phyloP scores from a whole-genome alignment of 306 rosid genomes.

The Castanea mollissima region DNA sequence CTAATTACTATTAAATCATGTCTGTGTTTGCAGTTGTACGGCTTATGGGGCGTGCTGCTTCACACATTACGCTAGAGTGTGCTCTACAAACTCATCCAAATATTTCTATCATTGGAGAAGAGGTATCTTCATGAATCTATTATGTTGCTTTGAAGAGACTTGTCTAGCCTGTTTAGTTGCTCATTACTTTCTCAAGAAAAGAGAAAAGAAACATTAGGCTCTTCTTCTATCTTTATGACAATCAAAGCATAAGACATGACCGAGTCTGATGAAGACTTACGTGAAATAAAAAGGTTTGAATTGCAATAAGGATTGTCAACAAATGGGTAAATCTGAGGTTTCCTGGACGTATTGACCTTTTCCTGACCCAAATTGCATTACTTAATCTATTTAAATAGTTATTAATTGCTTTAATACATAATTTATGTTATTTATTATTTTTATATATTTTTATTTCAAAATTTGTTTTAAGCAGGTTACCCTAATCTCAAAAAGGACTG shows the following conservation, averaged over 20 bases:
- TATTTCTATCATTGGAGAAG: constrained; percentile 93
- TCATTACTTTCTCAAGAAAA: not conserved
- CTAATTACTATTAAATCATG: not conserved
- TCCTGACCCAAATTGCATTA: not conserved
- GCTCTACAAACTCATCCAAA: constrained; percentile 99
- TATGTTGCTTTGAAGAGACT: not conserved
- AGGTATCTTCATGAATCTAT: constrained; percentile 46
- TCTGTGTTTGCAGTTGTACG: constrained; percentile 76
- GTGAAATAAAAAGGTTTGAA: not conserved
- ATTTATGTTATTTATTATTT: not conserved
- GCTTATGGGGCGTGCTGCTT: constrained; percentile 99
- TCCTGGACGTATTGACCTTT: not conserved
- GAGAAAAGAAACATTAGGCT: not conserved
- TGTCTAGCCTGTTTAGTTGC: not conserved
- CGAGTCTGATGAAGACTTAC: not conserved
- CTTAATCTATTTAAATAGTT: not conserved
- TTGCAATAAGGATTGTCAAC: not conserved
- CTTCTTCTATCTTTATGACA: too few species aligned
- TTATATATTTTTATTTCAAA: not conserved
- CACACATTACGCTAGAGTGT: constrained; percentile 96
- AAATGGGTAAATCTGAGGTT: not conserved
- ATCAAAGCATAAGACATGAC: not conserved
- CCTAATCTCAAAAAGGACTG: not conserved
- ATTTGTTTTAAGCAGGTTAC: not conserved
- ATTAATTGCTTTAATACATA: not conserved